A percentile compares a stretch with the other conserved stretches of the same genome.
phyloP scores from a whole-genome alignment of 2,329 filamentous ascomycete species.

The Cladorrhinum sp. region DNA sequence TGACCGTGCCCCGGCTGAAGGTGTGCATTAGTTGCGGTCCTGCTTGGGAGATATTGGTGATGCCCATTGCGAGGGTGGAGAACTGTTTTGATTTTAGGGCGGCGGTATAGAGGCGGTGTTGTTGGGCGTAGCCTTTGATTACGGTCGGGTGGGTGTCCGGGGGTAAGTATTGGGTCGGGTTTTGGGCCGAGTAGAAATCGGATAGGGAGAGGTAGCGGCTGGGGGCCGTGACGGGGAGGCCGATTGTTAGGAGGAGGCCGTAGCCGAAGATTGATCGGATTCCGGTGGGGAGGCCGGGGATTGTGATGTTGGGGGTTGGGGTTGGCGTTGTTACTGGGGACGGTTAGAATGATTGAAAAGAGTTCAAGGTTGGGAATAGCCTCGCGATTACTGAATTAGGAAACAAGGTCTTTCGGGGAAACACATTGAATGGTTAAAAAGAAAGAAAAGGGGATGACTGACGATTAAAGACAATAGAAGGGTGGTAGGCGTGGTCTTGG shows the following conservation, averaged over 20 bases:
- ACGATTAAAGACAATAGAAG: constrained; percentile 20
- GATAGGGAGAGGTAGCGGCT: constrained; percentile 9
- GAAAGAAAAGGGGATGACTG: constrained; percentile 16
- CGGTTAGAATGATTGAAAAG: background rate
- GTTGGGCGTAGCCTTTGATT: constrained; percentile 16
- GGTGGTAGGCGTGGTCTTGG: constrained; percentile 33
- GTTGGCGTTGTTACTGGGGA: background rate
- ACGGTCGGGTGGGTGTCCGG: constrained; percentile 25
- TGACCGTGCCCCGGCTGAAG: constrained; percentile 34
- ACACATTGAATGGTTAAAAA: no score
- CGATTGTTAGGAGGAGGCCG: background rate
- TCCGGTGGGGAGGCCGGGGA: background rate
- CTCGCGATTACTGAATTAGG: no score
- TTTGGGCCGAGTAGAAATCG: constrained; percentile 22
- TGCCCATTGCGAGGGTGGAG: background rate
- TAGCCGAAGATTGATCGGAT: background rate
- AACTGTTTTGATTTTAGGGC: background rate
- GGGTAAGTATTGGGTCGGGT: constrained; percentile 33
- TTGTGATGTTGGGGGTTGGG: background rate
- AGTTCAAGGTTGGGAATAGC: no score
- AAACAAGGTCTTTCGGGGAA: no score
- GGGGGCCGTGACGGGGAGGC: constrained; percentile 23
- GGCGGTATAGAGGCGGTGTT: background rate
- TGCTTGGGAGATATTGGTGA: constrained; percentile 13
- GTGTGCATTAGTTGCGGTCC: constrained; percentile 27